phyloP scores from a whole-genome alignment of 441 rosid genomes.

The Jatropha podagrica region DNA sequence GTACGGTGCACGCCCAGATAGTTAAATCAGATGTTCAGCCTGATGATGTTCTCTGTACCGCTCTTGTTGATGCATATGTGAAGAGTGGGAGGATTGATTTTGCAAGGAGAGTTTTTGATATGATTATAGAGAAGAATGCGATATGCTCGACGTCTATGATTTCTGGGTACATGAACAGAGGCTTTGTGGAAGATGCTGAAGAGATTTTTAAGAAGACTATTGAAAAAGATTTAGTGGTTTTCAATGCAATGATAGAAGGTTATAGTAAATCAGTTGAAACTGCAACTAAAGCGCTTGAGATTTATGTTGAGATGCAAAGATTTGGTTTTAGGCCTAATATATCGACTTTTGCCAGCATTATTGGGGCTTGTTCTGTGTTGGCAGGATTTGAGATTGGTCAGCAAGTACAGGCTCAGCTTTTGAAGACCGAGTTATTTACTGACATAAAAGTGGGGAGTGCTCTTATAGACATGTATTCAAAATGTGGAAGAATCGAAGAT shows the following conservation, averaged over 20 bases:
- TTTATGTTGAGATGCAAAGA: constrained; percentile 67
- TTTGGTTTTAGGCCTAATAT: constrained; percentile 54
- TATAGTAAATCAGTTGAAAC: constrained; percentile 61
- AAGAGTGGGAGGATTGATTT: constrained; percentile 54
- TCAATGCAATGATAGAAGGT: constrained; percentile 93
- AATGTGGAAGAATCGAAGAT: constrained; percentile 68
- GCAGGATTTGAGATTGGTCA: constrained; percentile 61
- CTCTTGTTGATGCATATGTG: constrained; percentile 73
- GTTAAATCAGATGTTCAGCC: constrained; percentile 46
- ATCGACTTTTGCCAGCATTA: constrained; percentile 72
- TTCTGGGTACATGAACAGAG: constrained; percentile 77
- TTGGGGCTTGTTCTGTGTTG: constrained; percentile 79
- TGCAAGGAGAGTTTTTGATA: constrained; percentile 72
- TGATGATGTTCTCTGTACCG: constrained; percentile 79
- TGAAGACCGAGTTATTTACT: constrained; percentile 46
- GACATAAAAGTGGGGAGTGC: constrained; percentile 83
- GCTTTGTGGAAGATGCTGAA: constrained; percentile 57
- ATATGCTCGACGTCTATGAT: constrained; percentile 83
- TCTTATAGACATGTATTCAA: constrained; percentile 82
- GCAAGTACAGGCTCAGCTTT: constrained; percentile 70
- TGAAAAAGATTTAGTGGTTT: constrained; percentile 73
- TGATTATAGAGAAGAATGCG: constrained; percentile 57
- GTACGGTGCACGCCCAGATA: constrained; percentile 59
- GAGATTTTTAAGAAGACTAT: constrained; percentile 48
- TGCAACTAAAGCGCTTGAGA: constrained; percentile 48